Percentiles rank a stretch among this genome's conserved stretches.
Evolutionary conservation across 2,329 filamentous ascomycete species (phyloP).

Genomic region (Colletotrichum gigasporum): DNA sequence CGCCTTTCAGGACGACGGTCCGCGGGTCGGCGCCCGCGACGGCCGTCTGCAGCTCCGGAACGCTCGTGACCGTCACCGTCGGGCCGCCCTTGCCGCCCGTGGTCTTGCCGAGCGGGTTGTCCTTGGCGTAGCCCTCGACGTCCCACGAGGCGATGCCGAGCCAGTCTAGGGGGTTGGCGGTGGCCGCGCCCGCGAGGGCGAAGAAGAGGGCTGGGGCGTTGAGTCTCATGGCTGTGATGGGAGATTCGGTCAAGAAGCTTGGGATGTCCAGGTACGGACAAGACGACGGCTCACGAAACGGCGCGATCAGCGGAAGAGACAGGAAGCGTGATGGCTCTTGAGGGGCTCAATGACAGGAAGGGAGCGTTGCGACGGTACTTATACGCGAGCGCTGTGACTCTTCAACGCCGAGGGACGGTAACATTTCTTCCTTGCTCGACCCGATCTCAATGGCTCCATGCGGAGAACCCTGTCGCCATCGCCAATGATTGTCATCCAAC

Average conservation of each 20-base stretch:
- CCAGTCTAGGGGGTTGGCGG: conserved; percentile 32
- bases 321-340: neutral
- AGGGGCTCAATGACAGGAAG: neutral
- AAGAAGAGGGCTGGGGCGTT: conserved; percentile 1
- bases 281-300: too few species aligned
- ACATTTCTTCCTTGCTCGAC: neutral
- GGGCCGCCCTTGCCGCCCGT: conserved; percentile 55
- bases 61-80: conserved; percentile 55
- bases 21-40: conserved; percentile 51
- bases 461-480: conserved; percentile 24
- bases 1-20: conserved; percentile 54
- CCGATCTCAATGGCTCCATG: neutral
- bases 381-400: neutral
- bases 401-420: neutral
- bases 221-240: conserved; percentile 22
- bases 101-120: conserved; percentile 48
- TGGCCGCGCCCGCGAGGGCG: conserved; percentile 5
- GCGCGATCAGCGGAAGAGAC: neutral
- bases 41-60: conserved; percentile 52
- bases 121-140: conserved; percentile 36
- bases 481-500: conserved; percentile 7
- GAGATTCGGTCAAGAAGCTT: neutral
- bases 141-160: conserved; percentile 38
- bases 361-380: neutral
- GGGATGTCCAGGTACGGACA: too few species aligned